Base-by-base conservation (phyloP, 352 stramenopile species). In the Globisporangium uncinulatum region DNA sequence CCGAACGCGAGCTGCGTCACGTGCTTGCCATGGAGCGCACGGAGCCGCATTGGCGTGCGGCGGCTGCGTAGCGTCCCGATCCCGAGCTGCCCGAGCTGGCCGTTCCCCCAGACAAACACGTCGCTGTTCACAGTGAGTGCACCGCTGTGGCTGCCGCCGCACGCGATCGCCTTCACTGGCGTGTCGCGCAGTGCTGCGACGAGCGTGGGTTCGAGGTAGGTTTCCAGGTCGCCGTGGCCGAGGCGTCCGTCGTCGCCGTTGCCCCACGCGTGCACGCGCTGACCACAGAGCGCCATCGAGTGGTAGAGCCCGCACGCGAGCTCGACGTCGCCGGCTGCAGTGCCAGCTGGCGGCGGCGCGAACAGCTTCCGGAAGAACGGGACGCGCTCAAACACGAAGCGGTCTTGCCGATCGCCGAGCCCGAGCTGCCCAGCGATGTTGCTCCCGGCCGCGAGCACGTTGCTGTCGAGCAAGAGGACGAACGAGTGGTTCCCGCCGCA, bases 391-490 rank as follows among this genome's bases (percentile, higher is more conserved):
- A 90, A 90, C 20, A 44, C 63, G 9, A 56, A 36, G 8, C 77
- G 73, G 48, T 81, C 69, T 15, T 67, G 51, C 6, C 69, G 66
- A 54, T 91, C 78, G 1, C 73, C 74, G 21, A 89, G 56, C 2
- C 73, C 75, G 44, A 91, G 73, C 45, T 88, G 81, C 14, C 74
- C 79, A 6, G 71, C 76, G 41, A 89, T 72, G 51, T 89, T 91
- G 55, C 71, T 88, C 20, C 74, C 78, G 19, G 62, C 66, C 15
- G 73, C 74, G n/a, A 85, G 62, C 6, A 88, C 73, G n/a, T 68
- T 69, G 44, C 76, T 83, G 21, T 71, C 72, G 13, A 71, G 66
- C 29, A 71, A 75, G 6, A 88, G 19, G n/a, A 88, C 58, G 55
- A 87, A 87, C 21, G 76, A 87, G 21, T 91, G 79, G 17, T 62